These are phyloP conservation scores for Nitzschia putrida DNA, from an alignment of 108 stramenopile genomes.

Conservation along the genomic window DNA sequence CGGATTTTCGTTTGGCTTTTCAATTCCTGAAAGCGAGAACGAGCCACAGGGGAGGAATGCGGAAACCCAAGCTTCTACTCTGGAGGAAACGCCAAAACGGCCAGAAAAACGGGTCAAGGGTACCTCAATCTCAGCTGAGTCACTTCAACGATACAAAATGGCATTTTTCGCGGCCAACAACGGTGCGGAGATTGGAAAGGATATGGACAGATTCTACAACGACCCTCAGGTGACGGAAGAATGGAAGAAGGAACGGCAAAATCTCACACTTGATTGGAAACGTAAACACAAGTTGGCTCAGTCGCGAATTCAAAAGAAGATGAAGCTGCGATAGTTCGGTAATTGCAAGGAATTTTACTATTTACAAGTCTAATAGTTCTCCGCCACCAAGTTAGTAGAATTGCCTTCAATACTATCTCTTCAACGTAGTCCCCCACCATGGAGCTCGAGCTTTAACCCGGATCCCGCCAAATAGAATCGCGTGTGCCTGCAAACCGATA, in stretches of 20 bases:
- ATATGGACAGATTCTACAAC: slow-evolving; percentile 49
- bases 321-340: slow-evolving; percentile 27
- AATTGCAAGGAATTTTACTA: slow-evolving; percentile 7
- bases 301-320: slow-evolving; percentile 58
- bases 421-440: slow-evolving; percentile 70
- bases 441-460: slow-evolving; percentile 76
- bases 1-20: slow-evolving; percentile 18
- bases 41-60: not conserved
- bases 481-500: slow-evolving; percentile 87
- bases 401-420: slow-evolving; percentile 11
- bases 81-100: not conserved
- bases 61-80: not conserved
- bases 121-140: slow-evolving; percentile 43
- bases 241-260: slow-evolving; percentile 71
- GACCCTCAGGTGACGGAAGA: slow-evolving; percentile 46
- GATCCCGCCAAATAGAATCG: slow-evolving; percentile 83
- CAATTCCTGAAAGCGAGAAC: not conserved
- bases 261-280: slow-evolving; percentile 81
- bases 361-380: slow-evolving; percentile 32
- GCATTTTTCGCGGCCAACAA: slow-evolving; percentile 67
- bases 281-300: slow-evolving; percentile 75
- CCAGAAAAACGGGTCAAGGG: slow-evolving; percentile 35
- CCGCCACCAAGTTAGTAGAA: too few species aligned
- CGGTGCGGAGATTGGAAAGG: slow-evolving; percentile 53
- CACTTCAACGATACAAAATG: slow-evolving; percentile 47